Percentiles rank a stretch among this genome's conserved stretches.
Evolutionary conservation across 805 yeast species (phyloP).

Genomic region (Ogataea zsoltii): DNA sequence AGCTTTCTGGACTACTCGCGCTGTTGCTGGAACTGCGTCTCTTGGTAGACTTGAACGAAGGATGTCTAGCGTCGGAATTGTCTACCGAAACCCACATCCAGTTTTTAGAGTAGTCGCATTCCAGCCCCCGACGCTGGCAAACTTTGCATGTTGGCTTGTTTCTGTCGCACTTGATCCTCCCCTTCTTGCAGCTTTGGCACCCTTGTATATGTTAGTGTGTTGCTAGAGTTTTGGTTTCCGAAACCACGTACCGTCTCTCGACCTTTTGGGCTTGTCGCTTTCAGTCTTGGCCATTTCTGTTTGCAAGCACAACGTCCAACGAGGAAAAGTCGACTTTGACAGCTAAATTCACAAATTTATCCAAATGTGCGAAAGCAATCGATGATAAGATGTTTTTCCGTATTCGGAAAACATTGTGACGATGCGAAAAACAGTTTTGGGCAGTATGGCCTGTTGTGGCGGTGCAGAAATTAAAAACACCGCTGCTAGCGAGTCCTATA

Average conservation of each 20-base stretch:
- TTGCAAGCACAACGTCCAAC: neutral
- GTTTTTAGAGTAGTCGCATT: slow-evolving; percentile 10
- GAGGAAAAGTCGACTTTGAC: neutral
- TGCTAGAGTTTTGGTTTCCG: neutral
- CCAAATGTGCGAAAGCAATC: neutral
- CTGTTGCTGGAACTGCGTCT: neutral
- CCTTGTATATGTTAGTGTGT: slow-evolving; percentile 8
- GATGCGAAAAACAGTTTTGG: too few relatives aligned
- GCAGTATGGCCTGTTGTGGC: too few relatives aligned
- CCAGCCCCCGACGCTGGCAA: slow-evolving; percentile 8
- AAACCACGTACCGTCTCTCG: slow-evolving; percentile 10
- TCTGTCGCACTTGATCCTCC: slow-evolving; percentile 12
- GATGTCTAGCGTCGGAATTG: slow-evolving; percentile 12
- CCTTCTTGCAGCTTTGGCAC: slow-evolving; percentile 12
- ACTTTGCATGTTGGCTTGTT: slow-evolving; percentile 9
- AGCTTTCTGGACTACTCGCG: neutral
- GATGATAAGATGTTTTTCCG: slow-evolving; percentile 2
- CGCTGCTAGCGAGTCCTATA: neutral
- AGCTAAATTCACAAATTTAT: neutral
- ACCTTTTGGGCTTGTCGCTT: slow-evolving; percentile 4
- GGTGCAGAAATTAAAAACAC: neutral
- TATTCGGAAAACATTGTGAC: slow-evolving; percentile 5
- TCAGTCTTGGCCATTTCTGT: neutral
- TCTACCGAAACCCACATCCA: slow-evolving; percentile 11
- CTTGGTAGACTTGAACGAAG: slow-evolving; percentile 8